These are phyloP conservation scores for Linnemannia hyalina DNA, from an alignment of 192 early-diverging fungal genomes.

Conservation along the genomic window DNA sequence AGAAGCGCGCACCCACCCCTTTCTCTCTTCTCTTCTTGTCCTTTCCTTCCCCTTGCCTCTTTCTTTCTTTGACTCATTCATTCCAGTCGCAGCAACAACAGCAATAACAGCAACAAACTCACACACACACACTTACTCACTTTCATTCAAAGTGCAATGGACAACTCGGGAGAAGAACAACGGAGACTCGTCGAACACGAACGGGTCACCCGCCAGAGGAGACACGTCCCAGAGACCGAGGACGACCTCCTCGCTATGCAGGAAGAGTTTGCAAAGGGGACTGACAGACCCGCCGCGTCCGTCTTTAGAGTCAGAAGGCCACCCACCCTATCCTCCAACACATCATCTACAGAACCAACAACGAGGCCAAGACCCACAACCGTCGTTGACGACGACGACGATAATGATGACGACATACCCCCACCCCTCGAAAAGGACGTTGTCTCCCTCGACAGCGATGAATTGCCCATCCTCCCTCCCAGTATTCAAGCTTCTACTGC, in stretches of 20 bases:
- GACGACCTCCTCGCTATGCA: slow-evolving; percentile 66
- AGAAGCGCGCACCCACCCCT: neutral
- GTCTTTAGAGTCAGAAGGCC: slow-evolving; percentile 41
- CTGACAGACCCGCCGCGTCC: slow-evolving; percentile 58
- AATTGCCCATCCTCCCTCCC: slow-evolving; percentile 14
- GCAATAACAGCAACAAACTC: too few species aligned
- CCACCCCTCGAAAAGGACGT: slow-evolving; percentile 46
- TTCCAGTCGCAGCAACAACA: neutral
- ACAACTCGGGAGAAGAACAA: slow-evolving; percentile 15
- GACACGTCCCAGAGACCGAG: slow-evolving; percentile 44
- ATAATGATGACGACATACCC: slow-evolving; percentile 32
- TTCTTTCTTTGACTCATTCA: neutral
- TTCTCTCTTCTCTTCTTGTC: neutral
- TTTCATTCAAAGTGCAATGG: neutral
- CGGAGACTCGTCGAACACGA: slow-evolving; percentile 24
- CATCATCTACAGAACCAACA: neutral
- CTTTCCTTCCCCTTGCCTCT: neutral
- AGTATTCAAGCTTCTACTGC: slow-evolving; percentile 12
- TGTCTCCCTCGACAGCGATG: slow-evolving; percentile 25
- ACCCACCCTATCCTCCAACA: slow-evolving; percentile 32
- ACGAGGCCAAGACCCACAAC: slow-evolving; percentile 3
- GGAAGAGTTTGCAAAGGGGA: slow-evolving; percentile 59
- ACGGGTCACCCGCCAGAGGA: slow-evolving; percentile 34
- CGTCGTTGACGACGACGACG: slow-evolving; percentile 13
- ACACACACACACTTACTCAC: neutral